A percentile compares a stretch with the other conserved stretches of the same genome.
Evolutionary conservation across 345 rosid genomes (phyloP).

Genomic region (Eucalyptus erythrocorys): DNA sequence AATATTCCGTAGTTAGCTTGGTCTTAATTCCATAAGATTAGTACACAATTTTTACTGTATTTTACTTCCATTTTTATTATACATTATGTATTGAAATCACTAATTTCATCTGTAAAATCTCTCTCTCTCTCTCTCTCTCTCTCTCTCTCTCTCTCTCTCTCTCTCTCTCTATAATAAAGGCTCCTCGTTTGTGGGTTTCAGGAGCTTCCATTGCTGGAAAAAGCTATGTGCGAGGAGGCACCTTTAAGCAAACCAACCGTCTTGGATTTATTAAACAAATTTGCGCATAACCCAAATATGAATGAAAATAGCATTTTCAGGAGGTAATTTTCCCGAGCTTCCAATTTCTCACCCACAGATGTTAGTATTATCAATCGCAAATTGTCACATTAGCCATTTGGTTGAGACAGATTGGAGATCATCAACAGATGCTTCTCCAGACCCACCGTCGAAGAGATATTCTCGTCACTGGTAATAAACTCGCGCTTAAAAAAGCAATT

Average conservation of each 20-base stretch:
- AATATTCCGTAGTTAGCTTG: neutral
- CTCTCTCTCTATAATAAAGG: neutral
- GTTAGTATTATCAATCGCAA: neutral
- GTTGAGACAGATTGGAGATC: neutral
- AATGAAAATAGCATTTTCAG: neutral
- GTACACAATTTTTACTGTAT: no score
- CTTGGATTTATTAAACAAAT: neutral
- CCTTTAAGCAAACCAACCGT: neutral
- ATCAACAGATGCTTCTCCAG: conserved; percentile 11
- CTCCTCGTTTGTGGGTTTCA: neutral
- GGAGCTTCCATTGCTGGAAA: neutral
- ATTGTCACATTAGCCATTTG: neutral
- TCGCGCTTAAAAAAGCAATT: neutral
- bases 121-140: no score
- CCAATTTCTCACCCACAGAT: neutral
- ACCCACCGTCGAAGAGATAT: conserved; percentile 4
- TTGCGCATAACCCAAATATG: neutral
- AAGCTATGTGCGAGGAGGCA: neutral
- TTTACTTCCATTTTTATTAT: no score
- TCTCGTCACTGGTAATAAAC: conserved; percentile 1
- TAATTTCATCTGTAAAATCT: no score
- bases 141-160: neutral
- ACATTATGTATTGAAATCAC: no score
- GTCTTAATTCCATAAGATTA: neutral
- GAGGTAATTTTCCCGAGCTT: neutral